phyloP scores from a whole-genome alignment of 345 rosid genomes.

The Citrus trifoliata region DNA sequence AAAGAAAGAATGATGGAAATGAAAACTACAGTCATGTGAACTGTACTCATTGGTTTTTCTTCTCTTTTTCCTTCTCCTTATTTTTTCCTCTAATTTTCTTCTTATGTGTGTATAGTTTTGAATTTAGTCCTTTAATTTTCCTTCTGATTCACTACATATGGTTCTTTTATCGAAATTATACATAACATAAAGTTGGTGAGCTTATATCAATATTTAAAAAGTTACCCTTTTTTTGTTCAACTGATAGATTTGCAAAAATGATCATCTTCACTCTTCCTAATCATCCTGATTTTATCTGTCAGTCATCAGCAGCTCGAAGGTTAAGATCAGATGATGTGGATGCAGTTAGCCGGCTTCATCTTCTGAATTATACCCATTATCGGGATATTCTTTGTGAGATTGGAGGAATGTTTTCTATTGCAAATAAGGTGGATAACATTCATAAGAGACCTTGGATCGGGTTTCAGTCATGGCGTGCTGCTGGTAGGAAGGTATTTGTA shows the following conservation, averaged over 20 bases:
- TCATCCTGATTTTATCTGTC: conserved; percentile 18
- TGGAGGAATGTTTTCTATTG: conserved; percentile 97
- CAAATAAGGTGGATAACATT: conserved; percentile 82
- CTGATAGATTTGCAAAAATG: not conserved
- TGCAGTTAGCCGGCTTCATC: conserved; percentile 74
- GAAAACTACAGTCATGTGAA: not conserved
- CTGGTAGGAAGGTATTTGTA: conserved; percentile 88
- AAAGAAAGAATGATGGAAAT: not conserved
- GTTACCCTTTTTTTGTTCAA: not conserved
- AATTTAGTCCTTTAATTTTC: not conserved
- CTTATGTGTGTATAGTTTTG: not conserved
- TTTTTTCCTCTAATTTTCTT: not conserved
- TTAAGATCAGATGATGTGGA: conserved; percentile 94
- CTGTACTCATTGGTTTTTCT: not conserved
- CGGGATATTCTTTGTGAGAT: conserved; percentile 76
- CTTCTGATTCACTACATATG: not conserved
- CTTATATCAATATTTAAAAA: not conserved
- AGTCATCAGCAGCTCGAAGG: conserved; percentile 75
- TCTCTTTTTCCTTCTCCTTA: not conserved
- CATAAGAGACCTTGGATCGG: conserved; percentile 99
- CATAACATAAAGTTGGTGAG: not conserved
- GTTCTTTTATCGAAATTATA: not conserved
- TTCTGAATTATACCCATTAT: conserved; percentile 64
- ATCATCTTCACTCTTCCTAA: conserved; percentile 6
- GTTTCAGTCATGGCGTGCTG: conserved; percentile 97